Conservation (phyloP, 352 stramenopile genomes). For the Plasmopara viticola region DNA sequence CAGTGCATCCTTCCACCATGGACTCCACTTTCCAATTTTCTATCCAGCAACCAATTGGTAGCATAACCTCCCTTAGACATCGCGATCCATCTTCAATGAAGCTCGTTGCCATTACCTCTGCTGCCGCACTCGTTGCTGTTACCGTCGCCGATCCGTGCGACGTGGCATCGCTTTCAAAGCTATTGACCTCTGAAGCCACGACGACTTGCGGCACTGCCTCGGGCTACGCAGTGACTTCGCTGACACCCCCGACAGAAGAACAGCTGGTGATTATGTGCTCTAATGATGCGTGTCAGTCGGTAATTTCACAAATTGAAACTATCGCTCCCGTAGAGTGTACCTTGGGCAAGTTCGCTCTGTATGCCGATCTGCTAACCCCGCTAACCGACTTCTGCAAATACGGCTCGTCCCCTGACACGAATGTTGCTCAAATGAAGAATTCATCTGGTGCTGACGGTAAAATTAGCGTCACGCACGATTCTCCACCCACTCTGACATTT, state of each 20-base stretch:
- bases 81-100: conserved; percentile 17
- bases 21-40: conserved; percentile 26
- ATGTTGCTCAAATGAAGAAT: background rate
- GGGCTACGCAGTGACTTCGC: conserved; percentile 28
- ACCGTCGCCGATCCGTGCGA: conserved; percentile 25
- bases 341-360: conserved; percentile 24
- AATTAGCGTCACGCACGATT: background rate
- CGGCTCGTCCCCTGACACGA: background rate
- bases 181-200: conserved; percentile 17
- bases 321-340: conserved; percentile 28
- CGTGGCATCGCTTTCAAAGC: conserved; percentile 18
- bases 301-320: conserved; percentile 21
- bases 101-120: conserved; percentile 16
- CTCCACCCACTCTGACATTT: conserved; percentile 6
- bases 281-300: conserved; percentile 22
- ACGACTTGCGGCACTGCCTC: conserved; percentile 25
- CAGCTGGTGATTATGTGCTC: conserved; percentile 28
- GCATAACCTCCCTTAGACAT: background rate
- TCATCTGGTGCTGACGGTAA: background rate
- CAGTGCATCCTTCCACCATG: background rate
- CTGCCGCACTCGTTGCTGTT: conserved; percentile 17
- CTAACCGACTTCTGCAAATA: conserved; percentile 17
- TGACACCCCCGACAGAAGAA: conserved; percentile 20
- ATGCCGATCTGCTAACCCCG: conserved; percentile 29
- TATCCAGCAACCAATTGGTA: conserved; percentile 19